A percentile compares a stretch with the other conserved stretches of the same genome.
These are phyloP conservation scores for Alternaria triticina DNA, from an alignment of 2,329 filamentous ascomycete genomes.

Conservation along the genomic window DNA sequence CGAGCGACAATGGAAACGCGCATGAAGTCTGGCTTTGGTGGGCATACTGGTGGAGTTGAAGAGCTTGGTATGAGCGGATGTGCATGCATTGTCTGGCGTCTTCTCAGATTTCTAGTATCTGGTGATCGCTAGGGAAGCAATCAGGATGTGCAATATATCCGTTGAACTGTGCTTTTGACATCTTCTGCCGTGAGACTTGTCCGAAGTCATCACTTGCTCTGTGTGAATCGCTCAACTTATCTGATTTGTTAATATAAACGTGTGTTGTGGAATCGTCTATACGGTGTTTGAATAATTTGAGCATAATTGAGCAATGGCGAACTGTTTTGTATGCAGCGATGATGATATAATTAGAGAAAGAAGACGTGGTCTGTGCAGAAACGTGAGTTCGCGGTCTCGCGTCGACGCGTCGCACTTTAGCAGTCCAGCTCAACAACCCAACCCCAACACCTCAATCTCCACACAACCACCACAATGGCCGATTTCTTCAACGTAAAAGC, in stretches of 20 bases:
- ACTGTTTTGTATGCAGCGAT: background rate
- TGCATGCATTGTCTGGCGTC: constrained; percentile 13
- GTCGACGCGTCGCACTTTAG: constrained; percentile 42
- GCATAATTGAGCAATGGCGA: background rate
- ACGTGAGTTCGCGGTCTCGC: constrained; percentile 43
- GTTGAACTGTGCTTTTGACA: background rate
- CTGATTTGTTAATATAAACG: background rate
- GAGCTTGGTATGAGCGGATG: background rate
- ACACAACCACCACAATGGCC: constrained; percentile 64
- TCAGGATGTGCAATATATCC: constrained; percentile 11
- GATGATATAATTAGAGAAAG: constrained; percentile 21
- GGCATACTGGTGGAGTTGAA: constrained; percentile 6
- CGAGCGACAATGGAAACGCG: constrained; percentile 13
- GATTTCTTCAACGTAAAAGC: constrained; percentile 97
- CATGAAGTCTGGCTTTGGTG: background rate
- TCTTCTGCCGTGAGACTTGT: background rate
- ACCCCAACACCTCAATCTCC: constrained; percentile 6
- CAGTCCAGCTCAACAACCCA: constrained; percentile 14
- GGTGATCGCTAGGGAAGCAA: background rate
- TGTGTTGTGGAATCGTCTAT: background rate
- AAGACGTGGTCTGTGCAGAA: constrained; percentile 24
- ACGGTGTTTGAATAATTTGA: background rate
- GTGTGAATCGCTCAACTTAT: background rate
- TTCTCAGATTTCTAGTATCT: background rate
- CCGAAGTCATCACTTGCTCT: background rate